Evolutionary conservation across 2,329 filamentous ascomycete genomes (phyloP).

Genomic region (Thermothelomyces thermophilus): DNA sequence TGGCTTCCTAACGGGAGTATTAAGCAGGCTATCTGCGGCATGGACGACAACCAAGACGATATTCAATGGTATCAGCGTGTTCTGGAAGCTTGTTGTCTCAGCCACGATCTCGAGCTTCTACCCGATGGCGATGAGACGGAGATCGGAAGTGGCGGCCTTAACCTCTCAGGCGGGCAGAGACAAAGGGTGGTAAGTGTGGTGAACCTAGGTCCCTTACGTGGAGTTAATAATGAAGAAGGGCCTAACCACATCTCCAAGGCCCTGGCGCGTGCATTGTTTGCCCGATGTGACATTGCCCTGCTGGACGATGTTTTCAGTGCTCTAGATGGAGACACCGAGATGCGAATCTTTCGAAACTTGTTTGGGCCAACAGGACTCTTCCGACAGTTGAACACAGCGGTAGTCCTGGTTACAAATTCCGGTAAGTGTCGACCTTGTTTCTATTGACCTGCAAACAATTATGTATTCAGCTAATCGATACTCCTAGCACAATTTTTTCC

Average conservation of each 20-base stretch:
- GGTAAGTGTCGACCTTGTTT: no score
- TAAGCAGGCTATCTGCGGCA: constrained; percentile 27
- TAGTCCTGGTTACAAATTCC: constrained; percentile 31
- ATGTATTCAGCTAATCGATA: no score
- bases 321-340: constrained; percentile 32
- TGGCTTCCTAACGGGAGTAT: constrained; percentile 34
- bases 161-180: constrained; percentile 25
- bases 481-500: not conserved
- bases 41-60: constrained; percentile 11
- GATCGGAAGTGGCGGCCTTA: constrained; percentile 24
- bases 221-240: not conserved
- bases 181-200: constrained; percentile 16
- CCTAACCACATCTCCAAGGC: constrained; percentile 22
- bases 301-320: constrained; percentile 35
- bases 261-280: constrained; percentile 33
- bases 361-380: constrained; percentile 29
- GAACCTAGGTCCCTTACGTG: not conserved
- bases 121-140: constrained; percentile 21
- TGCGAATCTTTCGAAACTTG: constrained; percentile 27
- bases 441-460: no score
- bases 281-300: constrained; percentile 27
- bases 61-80: constrained; percentile 30
- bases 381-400: constrained; percentile 25
- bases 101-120: constrained; percentile 23
- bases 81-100: constrained; percentile 23